Evolutionary conservation across 1,284 basidiomycete genomes (phyloP).

Genomic region (Phylloporus sp.): DNA sequence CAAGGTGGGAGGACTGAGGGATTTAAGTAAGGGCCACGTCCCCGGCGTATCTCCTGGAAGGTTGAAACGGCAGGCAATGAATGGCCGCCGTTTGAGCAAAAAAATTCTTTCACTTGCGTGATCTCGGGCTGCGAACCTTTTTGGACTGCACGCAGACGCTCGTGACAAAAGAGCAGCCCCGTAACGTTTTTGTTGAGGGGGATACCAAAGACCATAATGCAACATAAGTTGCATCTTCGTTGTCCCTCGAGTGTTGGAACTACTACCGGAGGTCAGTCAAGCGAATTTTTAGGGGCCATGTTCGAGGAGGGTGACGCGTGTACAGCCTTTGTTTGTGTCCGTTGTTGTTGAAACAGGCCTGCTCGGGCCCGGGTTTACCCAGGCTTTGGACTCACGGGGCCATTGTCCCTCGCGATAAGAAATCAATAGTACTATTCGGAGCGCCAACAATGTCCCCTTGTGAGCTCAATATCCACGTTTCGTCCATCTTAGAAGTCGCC

Average conservation of each 20-base stretch:
- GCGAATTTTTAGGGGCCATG: neutral
- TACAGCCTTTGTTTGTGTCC: no score
- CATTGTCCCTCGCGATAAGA: no score
- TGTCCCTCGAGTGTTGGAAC: neutral
- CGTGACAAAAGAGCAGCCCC: conserved; percentile 12
- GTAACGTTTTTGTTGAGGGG: neutral
- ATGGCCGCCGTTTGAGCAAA: conserved; percentile 17
- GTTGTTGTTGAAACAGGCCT: no score
- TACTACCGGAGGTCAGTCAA: conserved; percentile 2
- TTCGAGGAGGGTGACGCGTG: no score
- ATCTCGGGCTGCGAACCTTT: neutral
- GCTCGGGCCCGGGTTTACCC: no score
- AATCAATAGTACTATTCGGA: no score
- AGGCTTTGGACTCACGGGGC: no score
- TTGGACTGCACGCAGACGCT: neutral
- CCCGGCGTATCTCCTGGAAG: conserved; percentile 8
- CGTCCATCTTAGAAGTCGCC: no score
- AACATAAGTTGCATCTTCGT: conserved; percentile 9
- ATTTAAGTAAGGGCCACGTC: neutral
- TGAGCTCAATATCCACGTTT: no score
- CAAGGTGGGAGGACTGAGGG: neutral
- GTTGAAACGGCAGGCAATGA: conserved; percentile 28
- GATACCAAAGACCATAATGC: neutral
- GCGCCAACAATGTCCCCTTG: no score
- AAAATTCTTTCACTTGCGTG: conserved; percentile 36